These are phyloP conservation scores for Mrakia frigida DNA, from an alignment of 768 basidiomycete species.

Conservation along the genomic window DNA sequence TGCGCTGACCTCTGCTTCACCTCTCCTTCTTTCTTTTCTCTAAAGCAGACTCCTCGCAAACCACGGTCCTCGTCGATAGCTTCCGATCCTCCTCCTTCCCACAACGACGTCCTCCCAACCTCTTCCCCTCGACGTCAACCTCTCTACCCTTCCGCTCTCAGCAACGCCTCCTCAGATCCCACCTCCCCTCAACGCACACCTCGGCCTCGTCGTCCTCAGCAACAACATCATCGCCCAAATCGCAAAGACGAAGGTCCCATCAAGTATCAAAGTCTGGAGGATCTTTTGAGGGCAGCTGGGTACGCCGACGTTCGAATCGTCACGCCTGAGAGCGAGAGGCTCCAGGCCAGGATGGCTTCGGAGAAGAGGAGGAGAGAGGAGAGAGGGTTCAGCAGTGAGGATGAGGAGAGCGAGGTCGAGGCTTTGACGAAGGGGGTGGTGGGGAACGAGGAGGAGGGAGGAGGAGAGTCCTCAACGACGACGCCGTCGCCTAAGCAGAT, in stretches of 20 bases:
- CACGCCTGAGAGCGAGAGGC: conserved; percentile 12
- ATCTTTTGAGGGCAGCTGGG: neutral
- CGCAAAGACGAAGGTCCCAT: conserved; percentile 6
- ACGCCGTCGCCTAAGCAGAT: neutral
- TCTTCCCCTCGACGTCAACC: neutral
- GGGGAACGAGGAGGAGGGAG: neutral
- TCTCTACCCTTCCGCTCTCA: neutral
- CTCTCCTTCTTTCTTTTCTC: neutral
- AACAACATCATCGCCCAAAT: neutral
- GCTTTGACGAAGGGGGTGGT: neutral
- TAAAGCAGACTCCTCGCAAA: neutral
- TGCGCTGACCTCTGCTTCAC: neutral
- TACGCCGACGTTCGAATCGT: neutral
- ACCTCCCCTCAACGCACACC: neutral
- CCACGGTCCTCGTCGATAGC: neutral
- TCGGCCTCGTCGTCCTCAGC: neutral
- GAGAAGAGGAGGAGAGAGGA: conserved; percentile 7
- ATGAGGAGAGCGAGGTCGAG: conserved; percentile 10
- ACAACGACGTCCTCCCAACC: neutral
- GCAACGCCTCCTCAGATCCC: neutral
- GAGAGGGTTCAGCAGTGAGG: neutral
- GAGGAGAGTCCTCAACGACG: neutral
- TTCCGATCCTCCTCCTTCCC: neutral
- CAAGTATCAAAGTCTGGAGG: neutral
- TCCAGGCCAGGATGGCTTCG: neutral